phyloP scores from a whole-genome alignment of 805 yeast genomes.

The Suhomyces prunicola region DNA sequence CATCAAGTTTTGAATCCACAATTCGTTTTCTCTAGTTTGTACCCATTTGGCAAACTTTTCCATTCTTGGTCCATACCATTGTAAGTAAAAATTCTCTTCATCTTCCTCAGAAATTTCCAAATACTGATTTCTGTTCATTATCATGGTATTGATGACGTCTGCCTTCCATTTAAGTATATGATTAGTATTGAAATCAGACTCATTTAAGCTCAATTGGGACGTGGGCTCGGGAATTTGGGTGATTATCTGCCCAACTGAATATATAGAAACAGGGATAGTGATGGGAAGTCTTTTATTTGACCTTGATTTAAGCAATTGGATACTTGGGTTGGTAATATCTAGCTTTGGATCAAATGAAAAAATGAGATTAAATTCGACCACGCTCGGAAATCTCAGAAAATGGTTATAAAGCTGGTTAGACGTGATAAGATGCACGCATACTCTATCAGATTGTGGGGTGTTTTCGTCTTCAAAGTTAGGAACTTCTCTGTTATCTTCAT shows the following conservation, averaged over 20 bases:
- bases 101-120: constrained; percentile 9
- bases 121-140: constrained; percentile 27
- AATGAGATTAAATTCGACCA: constrained; percentile 24
- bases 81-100: constrained; percentile 18
- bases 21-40: constrained; percentile 4
- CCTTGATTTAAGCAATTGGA: constrained; percentile 30
- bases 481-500: constrained; percentile 35
- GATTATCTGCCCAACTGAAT: constrained; percentile 31
- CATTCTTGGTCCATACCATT: constrained; percentile 29
- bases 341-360: constrained; percentile 36
- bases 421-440: constrained; percentile 26
- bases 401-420: constrained; percentile 34
- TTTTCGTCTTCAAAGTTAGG: constrained; percentile 1
- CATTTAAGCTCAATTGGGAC: constrained; percentile 12
- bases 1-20: constrained; percentile 15
- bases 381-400: constrained; percentile 18
- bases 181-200: constrained; percentile 11
- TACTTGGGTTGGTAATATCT: constrained; percentile 33
- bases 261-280: constrained; percentile 33
- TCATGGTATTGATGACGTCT: constrained; percentile 25
- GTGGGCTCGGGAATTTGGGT: constrained; percentile 21
- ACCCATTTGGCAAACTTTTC: constrained; percentile 25
- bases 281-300: constrained; percentile 25
- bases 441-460: neutral
- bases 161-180: constrained; percentile 32